Percentiles rank a stretch among this genome's conserved stretches.
Conservation (phyloP, 129 eudicot genomes). For the Dittrichia graveolens region DNA sequence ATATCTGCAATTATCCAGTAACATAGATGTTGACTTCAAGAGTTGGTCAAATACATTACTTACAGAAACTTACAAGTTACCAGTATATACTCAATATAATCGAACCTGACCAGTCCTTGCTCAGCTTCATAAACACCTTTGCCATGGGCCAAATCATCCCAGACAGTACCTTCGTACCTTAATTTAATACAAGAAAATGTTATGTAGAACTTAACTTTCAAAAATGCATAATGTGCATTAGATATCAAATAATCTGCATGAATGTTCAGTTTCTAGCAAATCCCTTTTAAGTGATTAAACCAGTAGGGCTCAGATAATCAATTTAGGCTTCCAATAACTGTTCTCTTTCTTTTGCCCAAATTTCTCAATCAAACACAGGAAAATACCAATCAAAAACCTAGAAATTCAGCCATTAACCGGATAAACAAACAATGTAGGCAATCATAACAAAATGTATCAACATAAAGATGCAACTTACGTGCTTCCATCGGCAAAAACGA, state of each 20-base stretch:
- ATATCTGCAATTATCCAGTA: conserved; percentile 53
- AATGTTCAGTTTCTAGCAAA: background rate
- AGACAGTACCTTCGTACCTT: conserved; percentile 94
- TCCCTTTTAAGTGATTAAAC: background rate
- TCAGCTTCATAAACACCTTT: conserved; percentile 88
- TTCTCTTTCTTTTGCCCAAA: background rate
- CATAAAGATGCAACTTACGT: conserved; percentile 51
- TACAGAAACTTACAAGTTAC: background rate
- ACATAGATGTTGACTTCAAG: conserved; percentile 1
- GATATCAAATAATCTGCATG: background rate
- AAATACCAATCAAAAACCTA: conserved; percentile 17
- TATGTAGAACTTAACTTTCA: conserved; percentile 4
- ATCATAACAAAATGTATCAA: too few species aligned
- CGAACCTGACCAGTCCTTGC: conserved; percentile 85
- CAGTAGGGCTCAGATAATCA: background rate
- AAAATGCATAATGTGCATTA: background rate
- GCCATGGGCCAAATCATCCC: conserved; percentile 97
- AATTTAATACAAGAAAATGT: background rate
- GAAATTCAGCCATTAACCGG: background rate
- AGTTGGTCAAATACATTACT: conserved; percentile 3
- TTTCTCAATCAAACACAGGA: conserved; percentile 21
- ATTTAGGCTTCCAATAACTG: conserved; percentile 18
- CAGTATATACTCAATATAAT: conserved; percentile 6
- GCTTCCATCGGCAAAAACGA: conserved; percentile 79
- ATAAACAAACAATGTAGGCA: background rate